phyloP scores from a whole-genome alignment of 176 grass and related monocot species.

The Avena eriantha region DNA sequence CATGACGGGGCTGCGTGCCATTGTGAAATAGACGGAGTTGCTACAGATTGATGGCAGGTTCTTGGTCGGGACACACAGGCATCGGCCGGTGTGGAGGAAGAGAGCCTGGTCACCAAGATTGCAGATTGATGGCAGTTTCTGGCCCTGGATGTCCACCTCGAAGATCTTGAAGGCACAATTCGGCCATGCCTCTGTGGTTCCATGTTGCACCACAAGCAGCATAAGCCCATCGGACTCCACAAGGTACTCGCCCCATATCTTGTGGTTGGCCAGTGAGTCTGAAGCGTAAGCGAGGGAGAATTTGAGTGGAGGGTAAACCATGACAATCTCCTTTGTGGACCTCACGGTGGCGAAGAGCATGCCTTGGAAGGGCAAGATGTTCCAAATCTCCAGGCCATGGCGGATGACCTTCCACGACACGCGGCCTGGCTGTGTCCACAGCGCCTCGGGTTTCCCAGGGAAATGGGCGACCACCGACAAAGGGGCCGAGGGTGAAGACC shows the following conservation, averaged over 20 bases:
- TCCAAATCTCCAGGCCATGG: neutral
- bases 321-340: neutral
- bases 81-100: neutral
- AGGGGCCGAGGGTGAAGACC: neutral
- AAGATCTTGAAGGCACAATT: neutral
- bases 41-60: neutral
- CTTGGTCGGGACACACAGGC: neutral
- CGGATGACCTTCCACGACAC: neutral
- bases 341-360: neutral
- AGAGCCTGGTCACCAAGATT: neutral
- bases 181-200: neutral
- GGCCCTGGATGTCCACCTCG: neutral
- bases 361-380: constrained; percentile 7
- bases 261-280: neutral
- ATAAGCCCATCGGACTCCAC: neutral
- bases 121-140: neutral
- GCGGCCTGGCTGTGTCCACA: neutral
- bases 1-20: neutral
- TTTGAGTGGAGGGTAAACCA: constrained; percentile 6
- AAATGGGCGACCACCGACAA: neutral
- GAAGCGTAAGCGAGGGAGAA: neutral
- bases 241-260: neutral
- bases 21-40: neutral
- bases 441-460: neutral
- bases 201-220: neutral